phyloP scores from a whole-genome alignment of 768 basidiomycete genomes.

The Leccinellum albellum region DNA sequence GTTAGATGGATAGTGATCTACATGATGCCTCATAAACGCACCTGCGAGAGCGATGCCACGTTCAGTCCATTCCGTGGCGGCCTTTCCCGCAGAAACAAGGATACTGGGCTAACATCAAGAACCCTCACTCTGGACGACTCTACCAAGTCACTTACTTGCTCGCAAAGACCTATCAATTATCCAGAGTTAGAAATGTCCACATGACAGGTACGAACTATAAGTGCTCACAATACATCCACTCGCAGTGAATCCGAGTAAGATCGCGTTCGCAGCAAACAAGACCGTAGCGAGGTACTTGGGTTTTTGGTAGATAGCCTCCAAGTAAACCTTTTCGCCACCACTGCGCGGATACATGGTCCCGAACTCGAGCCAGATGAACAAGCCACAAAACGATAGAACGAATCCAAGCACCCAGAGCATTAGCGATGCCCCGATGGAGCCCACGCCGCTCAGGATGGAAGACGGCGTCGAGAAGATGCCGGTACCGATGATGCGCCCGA shows the following conservation, averaged over 20 bases:
- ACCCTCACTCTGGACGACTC: too few species aligned
- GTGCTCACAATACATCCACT: conserved; percentile 43
- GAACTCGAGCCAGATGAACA: conserved; percentile 62
- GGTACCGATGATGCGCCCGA: conserved; percentile 58
- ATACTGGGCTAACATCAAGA: conserved; percentile 35
- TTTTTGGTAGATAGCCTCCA: conserved; percentile 50
- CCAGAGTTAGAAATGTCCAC: background rate
- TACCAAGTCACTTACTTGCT: conserved; percentile 28
- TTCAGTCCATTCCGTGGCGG: conserved; percentile 44
- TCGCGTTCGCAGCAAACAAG: conserved; percentile 46
- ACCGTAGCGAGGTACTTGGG: conserved; percentile 48
- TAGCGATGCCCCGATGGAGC: conserved; percentile 56
- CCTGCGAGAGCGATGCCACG: conserved; percentile 60
- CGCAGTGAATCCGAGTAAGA: conserved; percentile 41
- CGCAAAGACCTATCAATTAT: conserved; percentile 28
- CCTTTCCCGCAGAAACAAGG: conserved; percentile 41
- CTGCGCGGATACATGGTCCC: conserved; percentile 63
- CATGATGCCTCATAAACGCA: conserved; percentile 13
- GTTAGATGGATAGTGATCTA: background rate
- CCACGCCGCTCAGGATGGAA: conserved; percentile 52
- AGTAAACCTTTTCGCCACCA: conserved; percentile 61
- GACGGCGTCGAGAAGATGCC: conserved; percentile 66
- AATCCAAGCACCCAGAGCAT: conserved; percentile 66
- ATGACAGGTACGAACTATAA: background rate
- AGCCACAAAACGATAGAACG: conserved; percentile 51